Evolutionary conservation across 441 rosid genomes (phyloP), one percentile per base, ranked within the genome.

Genomic region (Jatropha multifida): DNA sequence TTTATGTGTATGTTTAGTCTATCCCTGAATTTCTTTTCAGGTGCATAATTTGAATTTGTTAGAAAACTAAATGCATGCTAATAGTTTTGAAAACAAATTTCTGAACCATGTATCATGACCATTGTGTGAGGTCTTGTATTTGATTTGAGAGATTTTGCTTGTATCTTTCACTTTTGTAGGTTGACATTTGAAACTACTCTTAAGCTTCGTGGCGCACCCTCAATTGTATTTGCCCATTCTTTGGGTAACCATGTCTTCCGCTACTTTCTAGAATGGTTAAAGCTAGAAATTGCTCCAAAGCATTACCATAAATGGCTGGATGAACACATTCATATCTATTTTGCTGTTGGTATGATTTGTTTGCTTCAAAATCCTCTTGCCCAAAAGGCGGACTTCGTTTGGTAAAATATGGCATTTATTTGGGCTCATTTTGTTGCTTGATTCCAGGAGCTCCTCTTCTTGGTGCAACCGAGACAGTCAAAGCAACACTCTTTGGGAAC

Each of bases 261-360:
- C 58, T 96, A 96, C 89, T 96, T 94, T 83, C 80, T 96, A 78
- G 99, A 96, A 87, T 96, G 99, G 99, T 76, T 96, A 82, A 96
- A 92, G 87, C 93, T 96, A 41, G 98, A 96, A 89, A 90, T 96
- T 84, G 98, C 98, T 40, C 99, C 99, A 68, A 96, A 91, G 79
- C 94, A 89, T 65, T 96, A 96, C 82, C 78, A 82, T 66, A 78
- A 81, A 81, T 96, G 99, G 99, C 90, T 94, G 84, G 99, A 96
- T 81, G 89, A 85, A 69, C 99, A 96, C 78, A 92, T 96, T 49
- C 92, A 91, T 83, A 97, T 98, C 69, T 96, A 90, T 77, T 96
- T 96, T 77, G 91, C 99, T 77, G 96, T 96, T 20, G 98, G 98
- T 96, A 91, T 82, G 85, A 80, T 79, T 77, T 49, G 66, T 48